Evolutionary conservation across 1,284 basidiomycete genomes (phyloP).

Genomic region (Trichosporon inkin): DNA sequence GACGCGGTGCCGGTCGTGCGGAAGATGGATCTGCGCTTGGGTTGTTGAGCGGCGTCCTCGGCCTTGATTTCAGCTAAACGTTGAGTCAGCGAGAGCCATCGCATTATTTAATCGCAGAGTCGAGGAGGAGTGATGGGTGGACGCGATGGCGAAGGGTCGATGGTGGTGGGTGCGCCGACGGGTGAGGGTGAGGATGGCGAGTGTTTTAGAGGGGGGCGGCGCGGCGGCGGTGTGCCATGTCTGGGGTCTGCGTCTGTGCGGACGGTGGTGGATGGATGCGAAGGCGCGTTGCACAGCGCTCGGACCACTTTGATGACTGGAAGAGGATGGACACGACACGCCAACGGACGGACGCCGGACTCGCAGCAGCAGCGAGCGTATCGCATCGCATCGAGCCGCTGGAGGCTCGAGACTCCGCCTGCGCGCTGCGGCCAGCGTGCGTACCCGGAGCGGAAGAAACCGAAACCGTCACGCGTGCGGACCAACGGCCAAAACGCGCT

Average conservation of each 20-base stretch:
- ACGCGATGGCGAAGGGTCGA: not conserved
- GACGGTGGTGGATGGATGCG: not conserved
- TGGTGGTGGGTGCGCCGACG: not conserved
- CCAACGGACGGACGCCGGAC: too few species aligned
- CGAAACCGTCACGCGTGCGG: not conserved
- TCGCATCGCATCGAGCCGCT: too few species aligned
- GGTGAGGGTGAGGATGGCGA: not conserved
- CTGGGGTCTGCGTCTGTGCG: not conserved
- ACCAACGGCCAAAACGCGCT: not conserved
- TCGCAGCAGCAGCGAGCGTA: too few species aligned
- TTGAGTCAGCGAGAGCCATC: conserved; percentile 6
- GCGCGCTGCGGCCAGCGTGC: too few species aligned
- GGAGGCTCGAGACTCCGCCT: too few species aligned
- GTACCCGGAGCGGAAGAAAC: not conserved
- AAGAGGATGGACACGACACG: too few species aligned
- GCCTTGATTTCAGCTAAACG: conserved; percentile 32
- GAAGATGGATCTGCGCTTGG: conserved; percentile 74
- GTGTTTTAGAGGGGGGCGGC: not conserved
- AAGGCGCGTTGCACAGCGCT: not conserved
- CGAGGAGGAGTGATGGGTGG: not conserved
- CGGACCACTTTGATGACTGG: not conserved
- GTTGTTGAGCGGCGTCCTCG: conserved; percentile 23
- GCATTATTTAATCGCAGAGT: not conserved
- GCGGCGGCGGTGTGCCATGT: conserved; percentile 1
- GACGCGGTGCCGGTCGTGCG: conserved; percentile 79